Evolutionary conservation across 2,329 filamentous ascomycete genomes (phyloP), one percentile per base, ranked within the genome.

Genomic region (Aspergillaceae sp.): DNA sequence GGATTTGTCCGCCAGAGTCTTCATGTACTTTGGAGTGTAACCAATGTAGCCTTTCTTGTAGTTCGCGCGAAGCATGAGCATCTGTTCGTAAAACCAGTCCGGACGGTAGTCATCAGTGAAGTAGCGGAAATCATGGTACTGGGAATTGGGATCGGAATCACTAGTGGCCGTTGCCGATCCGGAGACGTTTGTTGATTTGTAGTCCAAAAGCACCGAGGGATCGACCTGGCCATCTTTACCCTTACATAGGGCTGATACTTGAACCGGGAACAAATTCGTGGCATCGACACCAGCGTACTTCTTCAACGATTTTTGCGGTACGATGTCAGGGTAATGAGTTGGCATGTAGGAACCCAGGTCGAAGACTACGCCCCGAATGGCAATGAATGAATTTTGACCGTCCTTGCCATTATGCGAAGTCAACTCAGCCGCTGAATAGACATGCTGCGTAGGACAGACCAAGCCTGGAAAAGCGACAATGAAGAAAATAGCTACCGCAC

Each of bases 1-100:
- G 33, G 84, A 78, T 29, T 77, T 76, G 3, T 62, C 61, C 5
- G 79, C 82, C 10, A 95, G 74, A 0, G 77, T 87, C 53, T 77
- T 75, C 44, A 98, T 76, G 58, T 92, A 94, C 51, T 86, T 60
- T 0, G 83, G 70, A 7, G 86, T 87, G 66, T 89, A 98, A 28
- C 89, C 92, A 43, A 98, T 74, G 52, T 82, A 83, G 42, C 92
- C 92, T 66, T 94, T 94, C 68, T 86, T 84, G 74, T 85, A 97
- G 55, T 82, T 83, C 30, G 79, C 69, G 56, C 84, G 85, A 44
- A 98, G 72, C 64, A 82, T 80, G 30, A 82, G 75, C 78, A 96
- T 88, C 64, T 90, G 83, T 69, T 98, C 87, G 47, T 77, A 84
- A 70, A 91, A 97, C 92, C 92, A 98, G 62, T 95, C 88, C 2